These are phyloP conservation scores for Kodamaea kaohsiungensis DNA, from an alignment of 805 yeast species.

Conservation along the genomic window DNA sequence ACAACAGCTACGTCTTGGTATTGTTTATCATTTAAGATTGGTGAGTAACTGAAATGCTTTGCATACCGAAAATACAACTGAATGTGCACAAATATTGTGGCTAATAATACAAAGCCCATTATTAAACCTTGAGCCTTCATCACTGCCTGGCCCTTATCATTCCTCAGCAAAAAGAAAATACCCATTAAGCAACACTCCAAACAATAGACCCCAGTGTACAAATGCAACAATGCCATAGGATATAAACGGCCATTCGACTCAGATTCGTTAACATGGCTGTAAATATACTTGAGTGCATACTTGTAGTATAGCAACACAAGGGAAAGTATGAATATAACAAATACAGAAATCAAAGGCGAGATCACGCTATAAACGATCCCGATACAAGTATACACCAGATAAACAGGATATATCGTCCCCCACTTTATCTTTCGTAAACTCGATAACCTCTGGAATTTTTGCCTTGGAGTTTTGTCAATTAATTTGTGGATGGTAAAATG, in stretches of 20 bases:
- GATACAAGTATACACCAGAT: conserved; percentile 75
- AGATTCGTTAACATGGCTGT: conserved; percentile 49
- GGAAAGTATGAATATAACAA: conserved; percentile 56
- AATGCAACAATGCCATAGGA: conserved; percentile 71
- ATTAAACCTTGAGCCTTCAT: conserved; percentile 51
- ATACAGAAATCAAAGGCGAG: conserved; percentile 72
- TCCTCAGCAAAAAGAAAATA: conserved; percentile 61
- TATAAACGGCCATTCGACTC: conserved; percentile 73
- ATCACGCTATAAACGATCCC: conserved; percentile 77
- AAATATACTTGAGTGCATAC: conserved; percentile 63
- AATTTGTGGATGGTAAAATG: conserved; percentile 35
- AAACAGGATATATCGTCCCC: conserved; percentile 79
- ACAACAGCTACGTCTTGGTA: neutral
- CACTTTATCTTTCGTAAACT: conserved; percentile 54
- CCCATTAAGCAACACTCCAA: conserved; percentile 80
- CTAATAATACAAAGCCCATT: conserved; percentile 51
- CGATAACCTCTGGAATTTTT: conserved; percentile 46
- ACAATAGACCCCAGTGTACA: conserved; percentile 81
- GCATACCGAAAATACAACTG: conserved; percentile 46
- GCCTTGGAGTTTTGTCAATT: conserved; percentile 62
- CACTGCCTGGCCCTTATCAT: conserved; percentile 44
- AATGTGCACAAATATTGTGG: conserved; percentile 60
- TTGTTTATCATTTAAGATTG: conserved; percentile 25
- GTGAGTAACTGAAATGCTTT: conserved; percentile 30
- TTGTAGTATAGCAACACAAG: conserved; percentile 64